A percentile compares a stretch with the other conserved stretches of the same genome.
These are phyloP conservation scores for Chlamydomonas sp. DNA, from an alignment of 139 green algal genomes.

Conservation along the genomic window DNA sequence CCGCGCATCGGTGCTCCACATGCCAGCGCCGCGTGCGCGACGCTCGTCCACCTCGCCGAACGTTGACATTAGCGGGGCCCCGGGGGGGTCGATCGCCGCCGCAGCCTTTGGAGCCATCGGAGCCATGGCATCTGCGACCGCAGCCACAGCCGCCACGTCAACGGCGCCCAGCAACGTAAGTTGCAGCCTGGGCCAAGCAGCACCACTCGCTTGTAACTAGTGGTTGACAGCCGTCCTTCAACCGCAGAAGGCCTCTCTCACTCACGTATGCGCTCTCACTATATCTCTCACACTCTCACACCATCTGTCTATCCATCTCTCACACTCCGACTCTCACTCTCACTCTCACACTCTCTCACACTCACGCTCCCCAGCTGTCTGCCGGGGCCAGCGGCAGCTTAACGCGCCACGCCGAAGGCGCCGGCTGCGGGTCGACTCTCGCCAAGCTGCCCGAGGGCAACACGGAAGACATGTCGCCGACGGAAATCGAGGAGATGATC, in stretches of 20 bases:
- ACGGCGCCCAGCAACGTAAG: background rate
- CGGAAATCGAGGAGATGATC: slow-evolving; percentile 18
- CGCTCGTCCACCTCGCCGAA: background rate
- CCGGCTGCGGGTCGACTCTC: background rate
- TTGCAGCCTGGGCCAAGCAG: too few species aligned
- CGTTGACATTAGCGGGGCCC: background rate
- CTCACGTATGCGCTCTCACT: too few species aligned
- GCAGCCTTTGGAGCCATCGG: background rate
- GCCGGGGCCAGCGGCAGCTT: too few species aligned
- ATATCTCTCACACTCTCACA: too few species aligned
- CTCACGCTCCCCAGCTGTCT: too few species aligned
- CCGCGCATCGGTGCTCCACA: slow-evolving; percentile 3
- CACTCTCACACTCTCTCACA: too few species aligned
- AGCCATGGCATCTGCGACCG: background rate
- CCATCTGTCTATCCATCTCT: too few species aligned
- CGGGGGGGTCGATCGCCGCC: background rate
- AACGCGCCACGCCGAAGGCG: background rate
- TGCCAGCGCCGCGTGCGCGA: background rate
- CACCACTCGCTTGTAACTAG: too few species aligned
- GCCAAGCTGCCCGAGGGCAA: background rate
- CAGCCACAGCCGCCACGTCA: background rate
- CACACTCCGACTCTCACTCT: too few species aligned
- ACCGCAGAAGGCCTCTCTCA: too few species aligned
- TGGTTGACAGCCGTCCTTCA: too few species aligned
- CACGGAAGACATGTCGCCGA: slow-evolving; percentile 10